phyloP scores from a whole-genome alignment of 2,329 filamentous ascomycete species.

The Aspergillus fumigatus region DNA sequence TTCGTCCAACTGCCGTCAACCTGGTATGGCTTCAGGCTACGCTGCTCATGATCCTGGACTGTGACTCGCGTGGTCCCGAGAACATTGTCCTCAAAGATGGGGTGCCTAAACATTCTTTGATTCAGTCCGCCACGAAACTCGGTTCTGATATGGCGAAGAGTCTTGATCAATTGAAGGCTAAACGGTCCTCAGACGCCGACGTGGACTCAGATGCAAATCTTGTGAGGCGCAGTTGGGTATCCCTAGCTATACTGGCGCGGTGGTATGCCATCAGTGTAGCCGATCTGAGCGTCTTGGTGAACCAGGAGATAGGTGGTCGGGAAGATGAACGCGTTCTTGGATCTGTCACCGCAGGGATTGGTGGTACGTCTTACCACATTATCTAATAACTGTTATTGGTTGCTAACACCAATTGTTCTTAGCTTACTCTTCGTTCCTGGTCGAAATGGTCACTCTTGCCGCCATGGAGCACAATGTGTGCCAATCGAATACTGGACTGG shows the following conservation, averaged over 20 bases:
- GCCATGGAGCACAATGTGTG: constrained; percentile 31
- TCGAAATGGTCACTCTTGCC: constrained; percentile 33
- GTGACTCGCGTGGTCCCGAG: constrained; percentile 39
- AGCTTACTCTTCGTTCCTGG: constrained; percentile 36
- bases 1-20: constrained; percentile 33
- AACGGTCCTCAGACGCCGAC: constrained; percentile 31
- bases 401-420: constrained; percentile 6
- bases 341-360: constrained; percentile 33
- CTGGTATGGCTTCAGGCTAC: constrained; percentile 40
- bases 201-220: constrained; percentile 39
- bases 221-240: constrained; percentile 38
- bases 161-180: constrained; percentile 35
- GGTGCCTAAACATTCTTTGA: constrained; percentile 36
- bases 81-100: constrained; percentile 39
- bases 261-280: constrained; percentile 42
- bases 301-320: constrained; percentile 34
- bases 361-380: constrained; percentile 27
- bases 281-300: constrained; percentile 34
- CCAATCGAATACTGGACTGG: constrained; percentile 32
- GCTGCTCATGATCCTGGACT: constrained; percentile 40
- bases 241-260: constrained; percentile 35
- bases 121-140: constrained; percentile 37
- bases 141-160: constrained; percentile 37
- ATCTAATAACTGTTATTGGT: background rate
- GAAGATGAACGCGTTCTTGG: constrained; percentile 37